Base-by-base conservation (phyloP, 2,329 filamentous ascomycete genomes). In the Exophiala alcalophila region DNA sequence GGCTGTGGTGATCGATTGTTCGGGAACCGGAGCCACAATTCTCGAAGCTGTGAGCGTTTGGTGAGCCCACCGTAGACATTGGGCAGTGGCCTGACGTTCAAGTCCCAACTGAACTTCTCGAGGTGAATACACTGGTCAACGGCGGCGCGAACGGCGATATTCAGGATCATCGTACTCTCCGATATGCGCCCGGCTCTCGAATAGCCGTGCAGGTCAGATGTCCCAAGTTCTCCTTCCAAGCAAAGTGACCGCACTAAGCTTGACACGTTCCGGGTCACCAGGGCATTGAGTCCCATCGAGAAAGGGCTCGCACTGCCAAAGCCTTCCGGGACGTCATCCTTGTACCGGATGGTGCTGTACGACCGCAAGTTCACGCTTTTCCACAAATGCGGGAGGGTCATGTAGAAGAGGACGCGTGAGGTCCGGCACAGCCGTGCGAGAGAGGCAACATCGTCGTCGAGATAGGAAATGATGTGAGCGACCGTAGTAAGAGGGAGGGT, bases 121-220 rank as follows among this genome's bases (percentile, higher is more conserved):
- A 83, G 61, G 33, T 70, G 71, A 11, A 63, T 64, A 76, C 79
- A 81, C 59, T 69, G 73, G 59, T 81, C 77, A 23, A 80, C 63
- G 2, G 75, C 77, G 2, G 76, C 76, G 44, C 78, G 72, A 36
- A 80, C 65, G 2, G 74, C 69, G 35, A 80, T 76, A 57, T 79
- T 80, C 55, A 82, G 63, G 67, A 83, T 71, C 76, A 82, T 81
- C 25, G 71, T 74, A 30, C 74, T 78, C 61, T 82, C 78, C n/a
- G 78, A 76, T 39, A 82, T 73, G 25, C 77, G 66, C 0, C 78
- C 78, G 31, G 68, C 65, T 37, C 71, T 72, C 42, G 73, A 71
- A 59, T 78, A 74, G 49, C 81, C 77, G 81, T 80, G 73, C 15
- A 75, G 54, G 38, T 77, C 75, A 36, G 69, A 69, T 4, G 28